Evolutionary conservation across 345 rosid species (phyloP), one percentile per base, ranked within the genome.

Genomic region (Hibiscus tridactylites): DNA sequence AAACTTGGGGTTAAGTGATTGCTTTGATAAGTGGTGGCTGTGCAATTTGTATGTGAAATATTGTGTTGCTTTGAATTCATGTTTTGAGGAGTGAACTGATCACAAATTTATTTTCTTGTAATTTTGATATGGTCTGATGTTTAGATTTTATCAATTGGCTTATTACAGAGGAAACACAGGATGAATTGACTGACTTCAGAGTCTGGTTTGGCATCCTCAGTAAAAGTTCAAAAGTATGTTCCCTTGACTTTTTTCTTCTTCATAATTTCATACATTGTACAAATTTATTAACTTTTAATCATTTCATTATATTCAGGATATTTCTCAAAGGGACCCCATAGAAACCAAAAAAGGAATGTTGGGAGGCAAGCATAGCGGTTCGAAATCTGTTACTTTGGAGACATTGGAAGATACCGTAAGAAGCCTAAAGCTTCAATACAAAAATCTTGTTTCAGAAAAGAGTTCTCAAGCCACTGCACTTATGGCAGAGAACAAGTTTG

Each of bases 171-270:
- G 72, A 84, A 77, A 65, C 87, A 7, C 69, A 83, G 77, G 97
- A 87, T 8, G 93, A 88, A 71, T 79, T 87, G 79, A 72, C 65
- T 63, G 98, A 90, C 84, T 83, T 90, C 74, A 83, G 68, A 78
- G 81, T 79, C 49, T 84, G 82, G 85, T 86, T 88, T 73, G 83
- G 85, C 83, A 68, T 66, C 71, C 82, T 88, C 65, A 75, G 80
- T 46, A 71, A 74, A 28, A 82, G 66, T 65, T 60, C 79, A 60
- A 76, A 79, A 67, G 97, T 94, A 81, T 67, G 86, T 73, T 63
- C 56, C 8, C 9, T 19, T 16, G 33, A 61, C 31, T 8, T 58
- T 58, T 29, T 10, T 10, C 6, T 60, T 10, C 7, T 53, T 4
- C 15, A 0, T 46, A 26, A 62, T 12, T 4, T 65, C 44, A 26